Conservation (phyloP, 75 land plant species). For the Picea glauca region DNA sequence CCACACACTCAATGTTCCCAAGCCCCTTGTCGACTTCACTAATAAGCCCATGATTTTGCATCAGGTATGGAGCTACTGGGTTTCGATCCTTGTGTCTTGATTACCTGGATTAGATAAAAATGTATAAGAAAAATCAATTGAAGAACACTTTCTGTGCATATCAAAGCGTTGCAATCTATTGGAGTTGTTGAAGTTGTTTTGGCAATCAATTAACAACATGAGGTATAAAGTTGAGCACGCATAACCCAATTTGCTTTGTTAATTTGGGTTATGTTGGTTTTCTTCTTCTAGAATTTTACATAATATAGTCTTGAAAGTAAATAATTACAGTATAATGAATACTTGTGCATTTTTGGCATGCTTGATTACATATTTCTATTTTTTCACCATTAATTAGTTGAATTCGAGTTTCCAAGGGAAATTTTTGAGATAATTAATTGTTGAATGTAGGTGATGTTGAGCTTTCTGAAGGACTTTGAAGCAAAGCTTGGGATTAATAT, state of each 20-base stretch:
- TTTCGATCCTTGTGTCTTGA: background rate
- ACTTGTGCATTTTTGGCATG: background rate
- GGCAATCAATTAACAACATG: no score
- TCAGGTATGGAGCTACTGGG: constrained; percentile 18
- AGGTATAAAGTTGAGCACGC: background rate
- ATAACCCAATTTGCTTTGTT: background rate
- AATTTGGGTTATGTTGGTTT: no score
- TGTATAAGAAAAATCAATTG: background rate
- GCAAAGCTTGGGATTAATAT: constrained; percentile 42
- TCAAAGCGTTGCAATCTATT: no score
- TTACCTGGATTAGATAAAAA: no score
- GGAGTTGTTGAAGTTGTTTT: no score
- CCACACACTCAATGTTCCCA: constrained; percentile 42
- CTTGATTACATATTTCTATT: background rate
- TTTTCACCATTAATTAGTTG: background rate
- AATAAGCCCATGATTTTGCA: constrained; percentile 52
- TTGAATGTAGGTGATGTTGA: constrained; percentile 36
- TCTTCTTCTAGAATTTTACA: no score
- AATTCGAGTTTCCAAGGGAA: background rate
- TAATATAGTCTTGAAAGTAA: no score
- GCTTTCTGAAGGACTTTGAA: constrained; percentile 41
- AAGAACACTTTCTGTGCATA: no score
- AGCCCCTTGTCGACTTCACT: constrained; percentile 45
- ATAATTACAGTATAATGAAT: no score
- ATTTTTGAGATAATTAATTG: background rate